Base-by-base conservation (phyloP, 257 asterid genomes). In the Fraxinus anomala region DNA sequence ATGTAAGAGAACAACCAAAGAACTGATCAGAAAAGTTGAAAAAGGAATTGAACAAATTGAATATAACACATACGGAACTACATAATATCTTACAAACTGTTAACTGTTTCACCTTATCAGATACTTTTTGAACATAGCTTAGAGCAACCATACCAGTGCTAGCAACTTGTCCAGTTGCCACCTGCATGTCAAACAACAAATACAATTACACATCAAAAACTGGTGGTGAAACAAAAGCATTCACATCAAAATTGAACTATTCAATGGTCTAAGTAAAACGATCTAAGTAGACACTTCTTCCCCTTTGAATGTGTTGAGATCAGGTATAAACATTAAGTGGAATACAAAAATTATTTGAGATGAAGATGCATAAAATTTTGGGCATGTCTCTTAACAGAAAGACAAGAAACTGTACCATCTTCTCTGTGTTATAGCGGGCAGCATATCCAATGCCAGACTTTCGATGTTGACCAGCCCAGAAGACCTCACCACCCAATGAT, bases 391-490 rank as follows among this genome's bases (percentile, higher is more conserved):
- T 14, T 49, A 67, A 72, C 26, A 51, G 40, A 54, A 56, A 28
- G 19, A 59, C 54, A 69, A 63, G 13, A 30, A 37, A 76, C 28
- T 13, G 26, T 88, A 93, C 99, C 98, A 92, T 93, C 85, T 92
- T 92, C 79, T 92, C 96, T 44, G 93, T 92, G 90, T 84, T 95
- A 89, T 91, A 95, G 77, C 99, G 97, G 24, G 91, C 96, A 75
- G 94, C 96, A 77, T 87, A 95, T 76, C 99, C 99, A 81, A 91
- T 80, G 82, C 97, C 98, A 75, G 98, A 93, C 83, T 91, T 95
- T 71, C 97, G 85, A 84, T 90, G 97, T 80, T 92, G 98, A 83
- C 99, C 98, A 81, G 96, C 96, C 99, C 99, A 95, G 86, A 93
- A 92, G 56, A 90, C 90, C 83, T 92, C 99, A 69, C 99, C 97